Base-by-base conservation (phyloP, 768 basidiomycete genomes). In the Fistulinella prunicolor region DNA sequence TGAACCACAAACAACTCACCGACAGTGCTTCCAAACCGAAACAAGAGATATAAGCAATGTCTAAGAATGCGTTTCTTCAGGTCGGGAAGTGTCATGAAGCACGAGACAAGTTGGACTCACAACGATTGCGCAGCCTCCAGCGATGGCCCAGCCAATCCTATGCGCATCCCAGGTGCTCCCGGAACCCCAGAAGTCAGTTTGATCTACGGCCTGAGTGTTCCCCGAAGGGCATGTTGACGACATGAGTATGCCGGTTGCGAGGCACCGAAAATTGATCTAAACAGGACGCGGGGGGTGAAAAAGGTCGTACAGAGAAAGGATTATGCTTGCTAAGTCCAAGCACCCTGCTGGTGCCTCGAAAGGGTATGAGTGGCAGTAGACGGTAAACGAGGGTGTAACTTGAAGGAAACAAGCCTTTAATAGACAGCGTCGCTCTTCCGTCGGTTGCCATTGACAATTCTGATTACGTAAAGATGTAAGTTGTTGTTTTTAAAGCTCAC, bases 121-220 rank as follows among this genome's bases (percentile, higher is more conserved):
- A 26, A 80, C 35, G 34, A 66, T 62, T 3, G 86, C 68, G 56
- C 81, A 84, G 14, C 70, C 75, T 22, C 86, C 86, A 14, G 85
- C 78, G 46, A 89, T 73, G 9, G 83, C 74, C 86, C 86, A 89
- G 42, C 86, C 86, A 62, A 87, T 81, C 55, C 79, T 72, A 67
- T 84, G 83, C 13, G 67, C 56, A 51, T 80, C 76, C 84, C 82
- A 86, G 57, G 83, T 70, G 10, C 76, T 74, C 30, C 73, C 70
- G 0, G 70, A 54, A 57, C 69, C 68, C 86, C 85, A 88, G 61
- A 88, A 88, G 9, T 66, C 69, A 40, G 73, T 71, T 61, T 88
- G 82, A 64, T 88, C 85, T 21, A 79, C 58, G 1, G 50, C 62
- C 21, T 64, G 50, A 0, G 72, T 67, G 54, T 86, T 85, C 44